Percentiles rank a stretch among this genome's conserved stretches.
phyloP scores from a whole-genome alignment of 768 basidiomycete genomes.

The Tylopilus vinaceipallidus region DNA sequence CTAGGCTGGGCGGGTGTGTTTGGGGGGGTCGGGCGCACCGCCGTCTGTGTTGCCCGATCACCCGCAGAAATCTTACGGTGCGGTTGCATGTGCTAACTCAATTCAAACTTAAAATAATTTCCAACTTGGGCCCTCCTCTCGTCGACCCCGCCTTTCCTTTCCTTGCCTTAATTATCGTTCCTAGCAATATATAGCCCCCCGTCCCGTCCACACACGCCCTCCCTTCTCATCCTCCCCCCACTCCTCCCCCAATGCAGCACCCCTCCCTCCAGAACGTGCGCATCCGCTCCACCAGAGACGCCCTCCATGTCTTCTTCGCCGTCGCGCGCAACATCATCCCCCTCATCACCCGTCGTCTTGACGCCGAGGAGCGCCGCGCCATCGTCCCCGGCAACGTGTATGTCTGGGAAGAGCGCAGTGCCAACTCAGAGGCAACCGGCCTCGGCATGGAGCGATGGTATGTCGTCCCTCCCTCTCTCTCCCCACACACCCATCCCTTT shows the following conservation, averaged over 20 bases:
- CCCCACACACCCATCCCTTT: not conserved
- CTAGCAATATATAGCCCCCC: constrained; percentile 40
- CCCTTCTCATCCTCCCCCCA: constrained; percentile 25
- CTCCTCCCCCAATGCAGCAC: constrained; percentile 54
- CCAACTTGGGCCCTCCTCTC: constrained; percentile 20
- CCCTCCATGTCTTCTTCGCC: constrained; percentile 78
- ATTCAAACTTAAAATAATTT: constrained; percentile 58
- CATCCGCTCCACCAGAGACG: constrained; percentile 76
- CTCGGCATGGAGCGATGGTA: constrained; percentile 86
- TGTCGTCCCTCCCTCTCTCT: constrained; percentile 11
- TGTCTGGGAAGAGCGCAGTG: constrained; percentile 86
- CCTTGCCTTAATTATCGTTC: constrained; percentile 1
- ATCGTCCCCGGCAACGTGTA: constrained; percentile 79
- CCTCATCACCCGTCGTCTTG: constrained; percentile 77
- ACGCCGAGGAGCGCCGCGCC: constrained; percentile 75
- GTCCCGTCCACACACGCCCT: constrained; percentile 1
- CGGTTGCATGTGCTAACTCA: constrained; percentile 41
- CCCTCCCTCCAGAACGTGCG: constrained; percentile 76
- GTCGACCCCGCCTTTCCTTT: constrained; percentile 19
- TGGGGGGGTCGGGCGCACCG: not conserved
- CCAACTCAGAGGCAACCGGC: constrained; percentile 77
- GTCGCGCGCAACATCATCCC: constrained; percentile 67
- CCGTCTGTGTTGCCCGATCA: constrained; percentile 29
- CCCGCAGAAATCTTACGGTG: constrained; percentile 14
- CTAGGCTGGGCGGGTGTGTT: not conserved